These are phyloP conservation scores for Paradendryphiella salina DNA, from an alignment of 2,329 filamentous ascomycete genomes.

Conservation along the genomic window DNA sequence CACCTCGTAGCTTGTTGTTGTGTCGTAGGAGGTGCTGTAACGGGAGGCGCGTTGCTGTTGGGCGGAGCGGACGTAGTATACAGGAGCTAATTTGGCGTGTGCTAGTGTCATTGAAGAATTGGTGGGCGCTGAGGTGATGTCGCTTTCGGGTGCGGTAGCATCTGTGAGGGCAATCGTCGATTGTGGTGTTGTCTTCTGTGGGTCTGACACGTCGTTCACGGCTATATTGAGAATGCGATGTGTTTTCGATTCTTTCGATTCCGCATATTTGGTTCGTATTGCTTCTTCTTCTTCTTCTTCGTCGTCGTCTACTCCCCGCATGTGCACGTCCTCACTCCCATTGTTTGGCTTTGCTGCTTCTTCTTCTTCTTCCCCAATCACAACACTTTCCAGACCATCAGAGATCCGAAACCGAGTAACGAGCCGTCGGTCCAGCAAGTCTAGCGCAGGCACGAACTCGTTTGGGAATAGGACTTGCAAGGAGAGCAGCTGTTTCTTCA, in stretches of 20 bases:
- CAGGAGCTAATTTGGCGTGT: no score
- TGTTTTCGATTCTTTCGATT: neutral
- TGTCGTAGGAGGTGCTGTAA: conserved; percentile 34
- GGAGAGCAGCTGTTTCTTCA: conserved; percentile 65
- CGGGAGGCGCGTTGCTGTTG: conserved; percentile 47
- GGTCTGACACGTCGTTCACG: neutral
- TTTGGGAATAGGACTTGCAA: conserved; percentile 84
- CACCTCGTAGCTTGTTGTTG: conserved; percentile 65
- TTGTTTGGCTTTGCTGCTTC: neutral
- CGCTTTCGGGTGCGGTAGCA: neutral
- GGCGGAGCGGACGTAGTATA: conserved; percentile 68
- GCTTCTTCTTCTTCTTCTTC: neutral
- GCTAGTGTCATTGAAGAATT: conserved; percentile 29
- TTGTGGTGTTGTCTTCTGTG: neutral
- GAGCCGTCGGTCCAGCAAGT: conserved; percentile 78
- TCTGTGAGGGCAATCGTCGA: neutral
- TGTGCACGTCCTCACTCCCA: neutral
- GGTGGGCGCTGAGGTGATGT: neutral
- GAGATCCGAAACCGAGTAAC: conserved; percentile 59
- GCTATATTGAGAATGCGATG: neutral
- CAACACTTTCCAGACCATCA: neutral
- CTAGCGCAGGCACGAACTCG: conserved; percentile 79
- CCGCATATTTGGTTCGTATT: neutral
- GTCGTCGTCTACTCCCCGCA: neutral
- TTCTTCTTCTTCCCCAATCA: neutral